Percentiles rank a stretch among this genome's conserved stretches.
Evolutionary conservation across 2,329 filamentous ascomycete genomes (phyloP).

Genomic region (Alternaria sp.): DNA sequence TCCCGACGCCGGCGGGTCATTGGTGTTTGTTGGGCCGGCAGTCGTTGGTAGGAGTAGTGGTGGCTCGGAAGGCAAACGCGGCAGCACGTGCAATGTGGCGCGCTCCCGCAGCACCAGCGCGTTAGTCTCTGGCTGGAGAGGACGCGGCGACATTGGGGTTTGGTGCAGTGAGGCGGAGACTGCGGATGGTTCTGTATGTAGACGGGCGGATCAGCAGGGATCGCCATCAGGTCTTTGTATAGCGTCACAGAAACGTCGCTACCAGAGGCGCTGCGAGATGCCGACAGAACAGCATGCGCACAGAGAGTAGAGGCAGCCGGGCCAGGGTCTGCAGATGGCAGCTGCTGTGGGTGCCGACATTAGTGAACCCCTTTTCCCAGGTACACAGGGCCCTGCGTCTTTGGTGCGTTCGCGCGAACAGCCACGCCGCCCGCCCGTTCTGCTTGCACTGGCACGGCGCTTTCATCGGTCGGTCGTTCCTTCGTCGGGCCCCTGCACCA

Average conservation of each 20-base stretch:
- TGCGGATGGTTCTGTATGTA: conserved; percentile 11
- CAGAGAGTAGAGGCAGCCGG: neutral
- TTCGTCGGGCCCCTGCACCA: conserved; percentile 11
- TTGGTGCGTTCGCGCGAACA: neutral
- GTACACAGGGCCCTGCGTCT: neutral
- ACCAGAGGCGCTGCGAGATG: neutral
- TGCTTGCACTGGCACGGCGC: neutral
- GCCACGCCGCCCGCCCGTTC: conserved; percentile 10
- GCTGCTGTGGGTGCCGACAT: conserved; percentile 13
- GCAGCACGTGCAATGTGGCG: conserved; percentile 12
- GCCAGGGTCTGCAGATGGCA: conserved; percentile 7
- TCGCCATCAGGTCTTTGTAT: neutral
- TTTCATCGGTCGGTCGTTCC: conserved; percentile 7
- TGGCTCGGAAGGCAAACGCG: neutral
- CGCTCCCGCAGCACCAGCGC: conserved; percentile 1
- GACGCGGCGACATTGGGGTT: conserved; percentile 8
- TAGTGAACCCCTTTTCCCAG: conserved; percentile 10
- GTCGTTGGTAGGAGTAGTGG: neutral
- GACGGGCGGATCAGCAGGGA: conserved; percentile 7
- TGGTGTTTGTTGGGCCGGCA: neutral
- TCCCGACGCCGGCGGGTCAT: neutral
- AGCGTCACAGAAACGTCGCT: neutral
- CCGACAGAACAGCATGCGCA: neutral
- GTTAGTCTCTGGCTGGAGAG: conserved; percentile 16
- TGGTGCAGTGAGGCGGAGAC: conserved; percentile 31